Evolutionary conservation across 768 basidiomycete species (phyloP).

Genomic region (Tulasnella sp.): DNA sequence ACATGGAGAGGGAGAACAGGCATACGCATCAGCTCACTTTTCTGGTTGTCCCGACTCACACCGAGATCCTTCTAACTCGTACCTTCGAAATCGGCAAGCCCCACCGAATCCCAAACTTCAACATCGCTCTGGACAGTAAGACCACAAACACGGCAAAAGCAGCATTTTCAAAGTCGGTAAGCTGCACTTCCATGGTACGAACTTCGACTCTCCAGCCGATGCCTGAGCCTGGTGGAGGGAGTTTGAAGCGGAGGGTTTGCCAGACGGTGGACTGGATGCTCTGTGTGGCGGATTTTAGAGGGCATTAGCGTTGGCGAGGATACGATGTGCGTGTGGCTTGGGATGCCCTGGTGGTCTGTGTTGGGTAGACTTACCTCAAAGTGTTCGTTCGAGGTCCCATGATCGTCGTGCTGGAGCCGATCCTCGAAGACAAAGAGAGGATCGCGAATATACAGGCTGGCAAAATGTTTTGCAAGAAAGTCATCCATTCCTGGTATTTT

Average conservation of each 20-base stretch:
- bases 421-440: constrained; percentile 92
- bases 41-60: no score
- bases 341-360: no score
- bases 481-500: constrained; percentile 71
- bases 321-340: no score
- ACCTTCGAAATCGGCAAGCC: constrained; percentile 97
- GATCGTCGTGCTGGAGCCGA: constrained; percentile 90
- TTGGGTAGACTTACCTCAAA: constrained; percentile 60
- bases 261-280: constrained; percentile 99
- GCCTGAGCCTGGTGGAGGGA: constrained; percentile 77
- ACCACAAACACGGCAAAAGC: constrained; percentile 93
- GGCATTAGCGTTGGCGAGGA: no score
- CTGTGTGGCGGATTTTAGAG: constrained; percentile 33
- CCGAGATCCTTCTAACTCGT: constrained; percentile 8
- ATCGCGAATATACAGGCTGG: constrained; percentile 94
- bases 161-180: constrained; percentile 98
- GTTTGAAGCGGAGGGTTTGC: constrained; percentile 98
- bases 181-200: constrained; percentile 96
- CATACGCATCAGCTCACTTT: not conserved
- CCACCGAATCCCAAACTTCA: constrained; percentile 74
- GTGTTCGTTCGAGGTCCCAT: constrained; percentile 74
- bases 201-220: constrained; percentile 99
- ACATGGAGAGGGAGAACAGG: not conserved
- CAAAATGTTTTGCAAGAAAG: constrained; percentile 78
- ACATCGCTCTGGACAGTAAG: constrained; percentile 84